A percentile compares a stretch with the other conserved stretches of the same genome.
phyloP scores from a whole-genome alignment of 345 rosid genomes.

The Diplotaxis tenuifolia region DNA sequence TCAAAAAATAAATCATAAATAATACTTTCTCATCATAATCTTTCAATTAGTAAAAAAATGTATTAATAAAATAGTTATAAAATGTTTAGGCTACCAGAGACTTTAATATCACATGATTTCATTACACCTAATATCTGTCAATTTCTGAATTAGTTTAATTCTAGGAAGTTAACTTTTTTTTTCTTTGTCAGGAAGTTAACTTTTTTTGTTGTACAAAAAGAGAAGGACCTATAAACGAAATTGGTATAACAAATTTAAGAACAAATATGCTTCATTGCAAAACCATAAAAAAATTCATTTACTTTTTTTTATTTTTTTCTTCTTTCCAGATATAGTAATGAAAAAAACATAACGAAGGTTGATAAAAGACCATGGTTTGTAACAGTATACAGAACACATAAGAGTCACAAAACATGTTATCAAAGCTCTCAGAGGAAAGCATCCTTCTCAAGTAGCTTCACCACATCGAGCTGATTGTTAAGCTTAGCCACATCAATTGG shows the following conservation, averaged over 20 bases:
- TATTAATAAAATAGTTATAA: too few species aligned
- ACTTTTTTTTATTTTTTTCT: not conserved
- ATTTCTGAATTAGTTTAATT: too few species aligned
- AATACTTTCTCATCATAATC: too few species aligned
- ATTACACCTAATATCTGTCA: too few species aligned
- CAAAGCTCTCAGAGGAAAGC: conserved; percentile 66
- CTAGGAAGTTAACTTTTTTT: too few species aligned
- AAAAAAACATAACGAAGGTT: not conserved
- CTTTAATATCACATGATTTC: too few species aligned
- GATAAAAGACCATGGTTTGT: not conserved
- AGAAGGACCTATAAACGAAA: not conserved
- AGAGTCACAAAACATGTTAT: conserved; percentile 13
- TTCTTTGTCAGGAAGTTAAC: too few species aligned
- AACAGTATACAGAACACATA: conserved; percentile 7
- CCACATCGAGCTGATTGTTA: conserved; percentile 80
- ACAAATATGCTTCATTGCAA: conserved; percentile 14
- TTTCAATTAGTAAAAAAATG: too few species aligned
- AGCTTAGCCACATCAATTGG: conserved; percentile 94
- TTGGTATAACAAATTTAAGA: not conserved
- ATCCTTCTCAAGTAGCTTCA: conserved; percentile 86
- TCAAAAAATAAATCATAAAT: too few species aligned
- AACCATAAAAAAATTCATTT: conserved; percentile 21
- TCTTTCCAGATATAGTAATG: conserved; percentile 5
- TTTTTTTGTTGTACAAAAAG: too few species aligned
- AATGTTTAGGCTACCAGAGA: too few species aligned